A percentile compares a stretch with the other conserved stretches of the same genome.
Evolutionary conservation across 2,329 filamentous ascomycete genomes (phyloP).

Genomic region (Arthroderma sp.): DNA sequence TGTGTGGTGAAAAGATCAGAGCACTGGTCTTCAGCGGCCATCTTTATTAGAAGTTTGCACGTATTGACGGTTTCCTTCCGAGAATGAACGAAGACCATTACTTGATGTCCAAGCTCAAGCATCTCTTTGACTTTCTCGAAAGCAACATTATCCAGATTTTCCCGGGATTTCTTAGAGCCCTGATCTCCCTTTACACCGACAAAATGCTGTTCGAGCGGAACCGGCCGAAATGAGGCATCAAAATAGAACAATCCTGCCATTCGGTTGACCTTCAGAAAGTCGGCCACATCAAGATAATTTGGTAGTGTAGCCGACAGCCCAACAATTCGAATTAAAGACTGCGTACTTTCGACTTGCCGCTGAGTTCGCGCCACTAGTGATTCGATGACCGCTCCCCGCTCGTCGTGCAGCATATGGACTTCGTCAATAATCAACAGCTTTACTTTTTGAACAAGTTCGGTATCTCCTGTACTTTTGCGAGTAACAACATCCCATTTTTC

Average conservation of each 20-base stretch:
- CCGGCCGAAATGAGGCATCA: conserved; percentile 86
- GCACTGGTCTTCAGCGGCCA: conserved; percentile 68
- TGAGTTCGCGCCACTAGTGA: conserved; percentile 91
- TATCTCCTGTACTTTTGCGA: conserved; percentile 91
- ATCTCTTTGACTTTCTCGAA: conserved; percentile 95
- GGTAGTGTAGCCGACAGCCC: conserved; percentile 90
- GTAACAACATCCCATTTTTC: conserved; percentile 99
- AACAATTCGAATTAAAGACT: conserved; percentile 90
- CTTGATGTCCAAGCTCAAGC: conserved; percentile 80
- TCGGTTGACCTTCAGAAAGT: conserved; percentile 92
- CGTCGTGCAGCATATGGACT: conserved; percentile 98
- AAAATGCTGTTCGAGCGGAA: conserved; percentile 94
- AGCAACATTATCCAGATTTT: conserved; percentile 74
- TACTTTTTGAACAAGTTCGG: conserved; percentile 94
- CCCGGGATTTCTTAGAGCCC: conserved; percentile 64
- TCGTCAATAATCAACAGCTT: conserved; percentile 94
- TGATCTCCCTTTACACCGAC: conserved; percentile 66
- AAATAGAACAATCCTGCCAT: conserved; percentile 93
- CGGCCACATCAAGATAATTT: conserved; percentile 92
- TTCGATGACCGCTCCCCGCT: conserved; percentile 88
- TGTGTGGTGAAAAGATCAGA: conserved; percentile 72
- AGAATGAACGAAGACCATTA: conserved; percentile 99
- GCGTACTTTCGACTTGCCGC: conserved; percentile 92
- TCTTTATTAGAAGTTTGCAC: conserved; percentile 71
- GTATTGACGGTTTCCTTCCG: conserved; percentile 85